These are phyloP conservation scores for Paramecium tetraurelia DNA, from an alignment of 73 alveolate genomes.

Conservation along the genomic window DNA sequence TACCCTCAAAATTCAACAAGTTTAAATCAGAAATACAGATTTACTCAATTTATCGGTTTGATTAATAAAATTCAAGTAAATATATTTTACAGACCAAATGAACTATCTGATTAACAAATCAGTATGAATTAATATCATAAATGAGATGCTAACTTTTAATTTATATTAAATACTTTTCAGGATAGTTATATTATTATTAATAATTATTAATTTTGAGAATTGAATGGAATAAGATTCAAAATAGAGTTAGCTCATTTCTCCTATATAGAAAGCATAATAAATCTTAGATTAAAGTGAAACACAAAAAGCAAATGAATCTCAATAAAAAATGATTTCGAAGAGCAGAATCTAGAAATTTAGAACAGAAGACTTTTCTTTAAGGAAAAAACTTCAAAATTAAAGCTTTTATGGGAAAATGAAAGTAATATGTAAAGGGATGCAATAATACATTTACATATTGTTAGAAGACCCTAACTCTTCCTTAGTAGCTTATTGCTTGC, in stretches of 20 bases:
- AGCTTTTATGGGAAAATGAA: background rate
- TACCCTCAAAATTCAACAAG: too few species aligned
- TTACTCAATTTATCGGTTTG: background rate
- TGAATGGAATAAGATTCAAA: conserved; percentile 1
- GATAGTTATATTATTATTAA: background rate
- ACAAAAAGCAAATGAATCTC: background rate
- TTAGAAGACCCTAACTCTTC: conserved; percentile 1
- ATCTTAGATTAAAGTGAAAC: background rate
- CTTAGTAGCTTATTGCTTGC: background rate
- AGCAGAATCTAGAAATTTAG: background rate
- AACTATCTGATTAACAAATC: background rate
- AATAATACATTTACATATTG: background rate
- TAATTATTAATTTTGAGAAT: background rate
- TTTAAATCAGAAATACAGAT: background rate
- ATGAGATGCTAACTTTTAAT: background rate
- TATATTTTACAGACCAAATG: background rate
- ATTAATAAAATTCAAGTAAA: background rate
- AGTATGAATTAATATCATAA: background rate
- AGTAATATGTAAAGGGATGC: background rate
- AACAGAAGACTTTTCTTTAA: conserved; percentile 37
- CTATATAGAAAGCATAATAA: background rate
- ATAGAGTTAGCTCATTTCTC: background rate
- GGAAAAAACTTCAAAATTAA: background rate
- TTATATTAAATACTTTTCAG: background rate
- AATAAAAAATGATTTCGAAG: background rate